A percentile compares a stretch with the other conserved stretches of the same genome.
These are phyloP conservation scores for Termitomyces sp. DNA, from an alignment of 768 basidiomycete genomes.

Conservation along the genomic window DNA sequence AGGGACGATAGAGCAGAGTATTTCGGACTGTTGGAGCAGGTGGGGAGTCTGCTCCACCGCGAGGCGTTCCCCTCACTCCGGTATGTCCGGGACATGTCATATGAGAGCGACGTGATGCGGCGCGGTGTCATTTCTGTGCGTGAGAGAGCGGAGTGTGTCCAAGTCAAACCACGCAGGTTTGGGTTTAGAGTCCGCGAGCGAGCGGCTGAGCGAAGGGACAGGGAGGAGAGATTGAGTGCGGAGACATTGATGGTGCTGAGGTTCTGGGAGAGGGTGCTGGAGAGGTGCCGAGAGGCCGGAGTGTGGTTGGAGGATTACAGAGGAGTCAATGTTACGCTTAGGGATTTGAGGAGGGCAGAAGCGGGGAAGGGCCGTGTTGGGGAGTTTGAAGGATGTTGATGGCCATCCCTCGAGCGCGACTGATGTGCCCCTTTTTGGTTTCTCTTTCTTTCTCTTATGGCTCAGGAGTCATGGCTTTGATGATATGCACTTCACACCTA, in stretches of 20 bases:
- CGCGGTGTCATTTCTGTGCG: slow-evolving; percentile 16
- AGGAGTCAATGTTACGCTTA: slow-evolving; percentile 52
- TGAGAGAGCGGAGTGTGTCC: neutral
- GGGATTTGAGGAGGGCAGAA: slow-evolving; percentile 27
- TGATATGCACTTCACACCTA: neutral
- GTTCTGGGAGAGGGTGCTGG: slow-evolving; percentile 47
- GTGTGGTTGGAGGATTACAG: slow-evolving; percentile 65
- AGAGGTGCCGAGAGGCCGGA: slow-evolving; percentile 43
- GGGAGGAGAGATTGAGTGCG: neutral
- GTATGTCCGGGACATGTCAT: slow-evolving; percentile 63
- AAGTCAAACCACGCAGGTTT: neutral
- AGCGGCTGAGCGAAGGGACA: neutral
- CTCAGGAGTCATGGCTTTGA: neutral
- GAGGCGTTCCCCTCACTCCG: slow-evolving; percentile 59
- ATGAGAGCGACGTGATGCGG: slow-evolving; percentile 52
- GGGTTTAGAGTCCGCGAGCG: neutral
- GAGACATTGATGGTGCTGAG: slow-evolving; percentile 19
- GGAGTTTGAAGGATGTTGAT: neutral
- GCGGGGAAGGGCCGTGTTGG: slow-evolving; percentile 9
- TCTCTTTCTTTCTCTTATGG: neutral
- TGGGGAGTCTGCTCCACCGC: slow-evolving; percentile 49
- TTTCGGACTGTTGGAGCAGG: slow-evolving; percentile 62
- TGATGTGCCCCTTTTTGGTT: neutral
- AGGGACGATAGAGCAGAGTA: slow-evolving; percentile 41
- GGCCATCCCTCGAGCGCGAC: neutral